Evolutionary conservation across 257 asterid genomes (phyloP).

Genomic region (Nicotiana noctiflora): DNA sequence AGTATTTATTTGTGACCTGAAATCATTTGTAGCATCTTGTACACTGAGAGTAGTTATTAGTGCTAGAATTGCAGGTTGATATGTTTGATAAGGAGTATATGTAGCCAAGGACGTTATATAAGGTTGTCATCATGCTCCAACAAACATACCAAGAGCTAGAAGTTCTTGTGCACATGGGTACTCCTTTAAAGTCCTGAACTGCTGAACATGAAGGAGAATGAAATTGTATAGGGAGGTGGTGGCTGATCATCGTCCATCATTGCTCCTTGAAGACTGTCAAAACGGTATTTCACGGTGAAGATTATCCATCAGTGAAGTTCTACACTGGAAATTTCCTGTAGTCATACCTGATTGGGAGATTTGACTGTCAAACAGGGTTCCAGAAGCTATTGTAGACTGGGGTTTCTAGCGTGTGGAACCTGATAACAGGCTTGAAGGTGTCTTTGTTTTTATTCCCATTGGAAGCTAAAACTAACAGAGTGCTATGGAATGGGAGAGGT

Average conservation of each 20-base stretch:
- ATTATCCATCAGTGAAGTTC: not conserved
- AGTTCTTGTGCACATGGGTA: not conserved
- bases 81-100: not conserved
- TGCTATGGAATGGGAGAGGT: not conserved
- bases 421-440: not conserved
- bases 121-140: not conserved
- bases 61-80: not conserved
- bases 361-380: not conserved
- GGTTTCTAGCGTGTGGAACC: not conserved
- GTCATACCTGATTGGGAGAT: not conserved
- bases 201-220: not conserved
- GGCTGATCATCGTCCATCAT: not conserved
- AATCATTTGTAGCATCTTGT: not conserved
- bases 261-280: not conserved
- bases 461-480: not conserved
- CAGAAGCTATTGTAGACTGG: not conserved
- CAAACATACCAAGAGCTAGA: not conserved
- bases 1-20: not conserved
- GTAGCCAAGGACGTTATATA: not conserved
- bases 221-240: not conserved
- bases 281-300: not conserved
- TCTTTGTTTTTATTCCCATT: not conserved
- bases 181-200: not conserved
- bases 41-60: not conserved
- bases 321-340: not conserved